Conservation (phyloP, 495 filamentous ascomycete species). For the Lophium mytilinum region DNA sequence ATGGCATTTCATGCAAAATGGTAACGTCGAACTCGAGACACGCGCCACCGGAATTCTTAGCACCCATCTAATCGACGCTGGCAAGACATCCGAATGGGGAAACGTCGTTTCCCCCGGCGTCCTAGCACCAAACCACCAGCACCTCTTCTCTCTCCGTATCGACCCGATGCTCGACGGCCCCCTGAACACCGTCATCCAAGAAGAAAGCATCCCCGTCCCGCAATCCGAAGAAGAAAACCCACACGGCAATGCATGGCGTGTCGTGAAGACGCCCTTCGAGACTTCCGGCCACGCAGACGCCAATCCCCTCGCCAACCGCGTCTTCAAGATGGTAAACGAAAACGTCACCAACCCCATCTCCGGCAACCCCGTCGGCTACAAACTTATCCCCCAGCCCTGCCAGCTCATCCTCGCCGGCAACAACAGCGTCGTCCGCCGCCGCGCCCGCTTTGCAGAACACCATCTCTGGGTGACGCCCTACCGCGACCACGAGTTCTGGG, state of each 20-base stretch:
- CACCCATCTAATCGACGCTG: conserved; percentile 18
- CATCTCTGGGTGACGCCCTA: conserved; percentile 25
- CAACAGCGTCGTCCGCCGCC: not conserved
- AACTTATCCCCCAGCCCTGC: conserved; percentile 18
- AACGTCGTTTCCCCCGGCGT: conserved; percentile 19
- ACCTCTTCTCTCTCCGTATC: conserved; percentile 24
- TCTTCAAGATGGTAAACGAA: conserved; percentile 24
- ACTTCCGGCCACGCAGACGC: conserved; percentile 10
- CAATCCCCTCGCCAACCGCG: conserved; percentile 10
- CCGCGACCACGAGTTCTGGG: conserved; percentile 20
- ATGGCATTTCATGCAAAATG: conserved; percentile 22
- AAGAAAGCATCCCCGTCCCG: conserved; percentile 15
- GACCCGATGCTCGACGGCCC: conserved; percentile 24
- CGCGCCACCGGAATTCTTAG: conserved; percentile 29
- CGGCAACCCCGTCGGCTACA: conserved; percentile 26
- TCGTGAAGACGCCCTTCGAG: conserved; percentile 8
- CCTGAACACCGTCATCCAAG: conserved; percentile 13
- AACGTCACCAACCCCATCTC: conserved; percentile 13
- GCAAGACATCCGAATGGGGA: conserved; percentile 13
- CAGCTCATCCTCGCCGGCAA: conserved; percentile 18
- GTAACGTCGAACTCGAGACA: conserved; percentile 19
- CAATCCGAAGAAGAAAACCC: conserved; percentile 10
- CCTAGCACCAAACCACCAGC: conserved; percentile 25
- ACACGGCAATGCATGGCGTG: conserved; percentile 16
- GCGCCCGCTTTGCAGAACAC: conserved; percentile 22